These are phyloP conservation scores for Rhizopus microsporus DNA, from an alignment of 371 early-diverging fungal genomes.

Conservation along the genomic window DNA sequence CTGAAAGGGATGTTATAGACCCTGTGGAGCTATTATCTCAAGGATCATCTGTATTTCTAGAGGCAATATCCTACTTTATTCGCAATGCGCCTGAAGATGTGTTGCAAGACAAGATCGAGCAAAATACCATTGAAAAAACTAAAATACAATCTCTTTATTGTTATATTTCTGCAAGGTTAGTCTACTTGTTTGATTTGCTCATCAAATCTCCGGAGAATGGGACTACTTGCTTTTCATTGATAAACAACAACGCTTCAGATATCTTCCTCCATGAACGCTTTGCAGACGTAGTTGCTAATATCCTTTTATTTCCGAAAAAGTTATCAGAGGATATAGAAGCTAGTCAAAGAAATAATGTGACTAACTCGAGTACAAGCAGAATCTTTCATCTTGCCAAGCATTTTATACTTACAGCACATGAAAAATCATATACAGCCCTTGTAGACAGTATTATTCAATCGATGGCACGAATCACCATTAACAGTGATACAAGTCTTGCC, in stretches of 20 bases:
- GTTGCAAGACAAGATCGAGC: conserved; percentile 5
- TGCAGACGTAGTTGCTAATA: conserved; percentile 14
- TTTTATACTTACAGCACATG: conserved; percentile 18
- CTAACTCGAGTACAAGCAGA: conserved; percentile 14
- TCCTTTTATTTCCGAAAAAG: conserved; percentile 32
- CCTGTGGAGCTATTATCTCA: conserved; percentile 4
- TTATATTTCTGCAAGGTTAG: conserved; percentile 20
- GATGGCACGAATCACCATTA: conserved; percentile 5
- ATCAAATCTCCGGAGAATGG: conserved; percentile 5
- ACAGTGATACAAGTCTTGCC: conserved; percentile 32
- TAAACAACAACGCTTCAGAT: conserved; percentile 5
- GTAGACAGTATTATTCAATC: conserved; percentile 14
- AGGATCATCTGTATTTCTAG: conserved; percentile 16
- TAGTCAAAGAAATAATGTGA: conserved; percentile 24
- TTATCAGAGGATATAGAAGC: conserved; percentile 26
- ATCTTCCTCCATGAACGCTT: conserved; percentile 12
- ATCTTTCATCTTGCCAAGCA: conserved; percentile 17
- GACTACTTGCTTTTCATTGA: not conserved
- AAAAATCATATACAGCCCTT: conserved; percentile 7
- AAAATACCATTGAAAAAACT: conserved; percentile 15
- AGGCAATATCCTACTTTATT: conserved; percentile 18
- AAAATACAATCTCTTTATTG: conserved; percentile 22
- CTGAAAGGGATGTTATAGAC: conserved; percentile 30
- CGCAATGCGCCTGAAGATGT: conserved; percentile 11
- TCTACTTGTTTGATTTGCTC: conserved; percentile 24